phyloP scores from a whole-genome alignment of 257 asterid genomes.

The Echium plantagineum region DNA sequence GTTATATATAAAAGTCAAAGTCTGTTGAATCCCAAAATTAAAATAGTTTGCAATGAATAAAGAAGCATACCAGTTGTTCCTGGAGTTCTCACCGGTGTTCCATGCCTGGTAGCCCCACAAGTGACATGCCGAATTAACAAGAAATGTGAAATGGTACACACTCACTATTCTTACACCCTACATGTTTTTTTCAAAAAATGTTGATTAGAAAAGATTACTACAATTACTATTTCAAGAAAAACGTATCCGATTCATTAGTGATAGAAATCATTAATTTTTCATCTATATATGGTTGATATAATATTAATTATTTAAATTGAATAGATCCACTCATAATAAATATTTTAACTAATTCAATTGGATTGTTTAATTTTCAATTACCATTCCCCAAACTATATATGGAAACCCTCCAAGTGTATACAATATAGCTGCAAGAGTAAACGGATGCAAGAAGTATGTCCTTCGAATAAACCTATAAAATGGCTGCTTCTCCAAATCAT shows the following conservation, averaged over 20 bases:
- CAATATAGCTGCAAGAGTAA: slow-evolving; percentile 46
- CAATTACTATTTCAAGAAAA: no score
- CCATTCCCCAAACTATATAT: slow-evolving; percentile 84
- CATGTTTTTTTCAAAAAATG: no score
- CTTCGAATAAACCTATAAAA: slow-evolving; percentile 43
- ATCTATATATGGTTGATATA: no score
- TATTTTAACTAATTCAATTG: no score
- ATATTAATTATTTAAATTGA: no score
- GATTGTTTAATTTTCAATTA: slow-evolving; percentile 11
- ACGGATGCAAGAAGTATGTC: slow-evolving; percentile 43
- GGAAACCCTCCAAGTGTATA: slow-evolving; percentile 77
- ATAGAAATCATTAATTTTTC: no score
- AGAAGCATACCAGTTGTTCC: slow-evolving; percentile 48
- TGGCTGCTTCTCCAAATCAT: slow-evolving; percentile 62
- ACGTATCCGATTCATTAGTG: no score
- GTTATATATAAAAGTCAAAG: no score
- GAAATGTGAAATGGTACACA: slow-evolving; percentile 76
- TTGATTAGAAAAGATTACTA: no score
- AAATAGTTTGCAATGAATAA: no score
- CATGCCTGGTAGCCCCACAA: slow-evolving; percentile 76
- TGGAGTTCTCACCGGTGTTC: slow-evolving; percentile 64
- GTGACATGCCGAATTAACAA: slow-evolving; percentile 84
- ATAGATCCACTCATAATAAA: no score
- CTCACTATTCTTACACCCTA: slow-evolving; percentile 74
- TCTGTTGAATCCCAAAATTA: no score